Evolutionary conservation across 805 yeast genomes (phyloP), one percentile per base, ranked within the genome.

Genomic region (Hanseniaspora valbyensis): DNA sequence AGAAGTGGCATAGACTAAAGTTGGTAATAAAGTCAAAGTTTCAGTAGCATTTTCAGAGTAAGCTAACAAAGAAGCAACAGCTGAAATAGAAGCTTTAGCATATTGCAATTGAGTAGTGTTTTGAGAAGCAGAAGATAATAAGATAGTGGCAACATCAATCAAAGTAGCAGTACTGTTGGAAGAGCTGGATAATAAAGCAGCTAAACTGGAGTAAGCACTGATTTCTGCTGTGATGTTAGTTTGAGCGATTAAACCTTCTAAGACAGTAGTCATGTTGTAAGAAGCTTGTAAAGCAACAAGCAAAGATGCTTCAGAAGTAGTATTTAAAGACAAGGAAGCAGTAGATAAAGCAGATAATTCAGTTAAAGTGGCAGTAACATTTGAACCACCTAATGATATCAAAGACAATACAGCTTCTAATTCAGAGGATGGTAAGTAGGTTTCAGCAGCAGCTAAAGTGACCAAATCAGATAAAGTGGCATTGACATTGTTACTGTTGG

Each of bases 141-240:
- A 51, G 50, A 62, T 53, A 42, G 54, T 56, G 26, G 58, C 58
- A 50, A 65, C 46, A 19, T 52, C 54, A n/a, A 55, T 36, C 38
- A 65, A 48, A 25, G 62, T 55, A 10, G 58, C 58, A 22, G 60
- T 57, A 24, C 64, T 57, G 34, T 55, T 55, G 18, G 38, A 2
- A 6, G 53, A 50, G 26, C 42, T 32, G 25, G 44, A 9, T 14
- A 50, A 42, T 18, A 50, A 33, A 36, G 18, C 38, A 28, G 22
- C 32, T 19, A 50, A 44, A 34, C 50, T 37, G 9, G 53, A 26
- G 42, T 39, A 39, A 25, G 49, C 44, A n/a, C 53, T 26, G 25
- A 33, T 30, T 45, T 49, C 55, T 44, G 32, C 44, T 16, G 59
- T 49, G 21, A 52, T 49, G 25, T 36, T 52, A 1, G 61, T 53